phyloP scores from a whole-genome alignment of 257 asterid species.

The Eustoma russellianum region DNA sequence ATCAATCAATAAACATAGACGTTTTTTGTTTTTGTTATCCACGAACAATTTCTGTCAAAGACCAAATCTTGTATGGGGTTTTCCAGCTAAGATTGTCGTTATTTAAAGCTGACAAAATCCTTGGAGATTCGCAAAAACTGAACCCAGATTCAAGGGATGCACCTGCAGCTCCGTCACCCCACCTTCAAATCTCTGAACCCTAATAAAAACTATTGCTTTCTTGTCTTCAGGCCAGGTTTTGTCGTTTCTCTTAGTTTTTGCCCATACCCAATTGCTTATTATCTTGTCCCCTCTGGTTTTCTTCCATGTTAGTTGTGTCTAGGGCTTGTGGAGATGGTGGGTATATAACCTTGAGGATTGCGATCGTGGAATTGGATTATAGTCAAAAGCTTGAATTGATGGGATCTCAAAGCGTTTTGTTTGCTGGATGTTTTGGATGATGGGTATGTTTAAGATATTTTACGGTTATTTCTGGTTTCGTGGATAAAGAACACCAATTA shows the following conservation, averaged over 20 bases:
- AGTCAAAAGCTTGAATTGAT: constrained; percentile 34
- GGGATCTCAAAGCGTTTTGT: constrained; percentile 29
- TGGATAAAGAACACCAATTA: constrained; percentile 1
- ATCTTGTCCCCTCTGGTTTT: constrained; percentile 15
- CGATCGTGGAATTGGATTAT: constrained; percentile 40
- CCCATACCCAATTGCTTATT: constrained; percentile 72
- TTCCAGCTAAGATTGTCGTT: constrained; percentile 80
- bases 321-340: constrained; percentile 55
- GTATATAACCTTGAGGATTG: constrained; percentile 39
- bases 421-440: constrained; percentile 58
- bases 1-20: no score
- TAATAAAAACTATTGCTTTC: constrained; percentile 34
- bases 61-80: constrained; percentile 65
- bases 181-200: constrained; percentile 67
- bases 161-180: constrained; percentile 16
- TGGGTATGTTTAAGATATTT: constrained; percentile 3
- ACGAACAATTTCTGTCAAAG: constrained; percentile 94
- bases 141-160: constrained; percentile 91
- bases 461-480: not conserved
- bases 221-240: constrained; percentile 32
- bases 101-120: constrained; percentile 44
- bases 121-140: constrained; percentile 68
- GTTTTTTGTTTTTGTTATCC: no score
- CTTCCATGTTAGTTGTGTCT: constrained; percentile 66
- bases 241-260: constrained; percentile 23